Evolutionary conservation across 495 filamentous ascomycete species (phyloP).

Genomic region (Penicillium waksmanii): DNA sequence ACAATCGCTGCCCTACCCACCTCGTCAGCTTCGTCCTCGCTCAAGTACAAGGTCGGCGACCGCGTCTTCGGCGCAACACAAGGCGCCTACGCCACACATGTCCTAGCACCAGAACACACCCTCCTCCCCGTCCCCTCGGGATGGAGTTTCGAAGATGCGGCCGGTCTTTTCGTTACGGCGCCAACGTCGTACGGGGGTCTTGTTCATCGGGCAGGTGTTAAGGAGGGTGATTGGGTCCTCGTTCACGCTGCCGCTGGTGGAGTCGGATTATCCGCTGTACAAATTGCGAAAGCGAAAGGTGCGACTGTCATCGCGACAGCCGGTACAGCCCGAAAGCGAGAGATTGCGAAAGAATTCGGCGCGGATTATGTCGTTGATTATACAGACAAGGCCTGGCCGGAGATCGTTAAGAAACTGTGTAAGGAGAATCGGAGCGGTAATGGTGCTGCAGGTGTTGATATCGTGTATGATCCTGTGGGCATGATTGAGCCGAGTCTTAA

Average conservation of each 20-base stretch:
- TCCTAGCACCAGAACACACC: constrained; percentile 65
- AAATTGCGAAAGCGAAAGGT: constrained; percentile 88
- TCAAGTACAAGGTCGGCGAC: constrained; percentile 73
- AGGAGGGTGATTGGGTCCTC: constrained; percentile 82
- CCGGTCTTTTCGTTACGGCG: constrained; percentile 87
- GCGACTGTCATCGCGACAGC: constrained; percentile 91
- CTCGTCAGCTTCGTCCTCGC: constrained; percentile 33
- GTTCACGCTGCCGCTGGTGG: constrained; percentile 93
- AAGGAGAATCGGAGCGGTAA: constrained; percentile 57
- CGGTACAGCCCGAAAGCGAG: constrained; percentile 73
- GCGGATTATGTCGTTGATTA: constrained; percentile 87
- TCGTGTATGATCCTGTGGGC: constrained; percentile 89
- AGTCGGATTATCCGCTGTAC: constrained; percentile 88
- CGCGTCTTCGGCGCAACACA: constrained; percentile 86
- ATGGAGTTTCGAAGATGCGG: constrained; percentile 83
- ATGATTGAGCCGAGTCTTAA: constrained; percentile 82
- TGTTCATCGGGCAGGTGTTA: constrained; percentile 74
- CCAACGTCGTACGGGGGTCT: constrained; percentile 89
- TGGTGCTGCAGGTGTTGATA: constrained; percentile 73
- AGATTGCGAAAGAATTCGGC: constrained; percentile 76
- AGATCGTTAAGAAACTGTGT: constrained; percentile 72
- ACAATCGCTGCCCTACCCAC: constrained; percentile 67
- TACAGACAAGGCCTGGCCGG: constrained; percentile 69
- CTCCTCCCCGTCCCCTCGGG: constrained; percentile 75
- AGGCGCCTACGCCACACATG: constrained; percentile 81